Evolutionary conservation across 2,329 filamentous ascomycete species (phyloP), one percentile per base, ranked within the genome.

Genomic region (Thermoascus crustaceus): DNA sequence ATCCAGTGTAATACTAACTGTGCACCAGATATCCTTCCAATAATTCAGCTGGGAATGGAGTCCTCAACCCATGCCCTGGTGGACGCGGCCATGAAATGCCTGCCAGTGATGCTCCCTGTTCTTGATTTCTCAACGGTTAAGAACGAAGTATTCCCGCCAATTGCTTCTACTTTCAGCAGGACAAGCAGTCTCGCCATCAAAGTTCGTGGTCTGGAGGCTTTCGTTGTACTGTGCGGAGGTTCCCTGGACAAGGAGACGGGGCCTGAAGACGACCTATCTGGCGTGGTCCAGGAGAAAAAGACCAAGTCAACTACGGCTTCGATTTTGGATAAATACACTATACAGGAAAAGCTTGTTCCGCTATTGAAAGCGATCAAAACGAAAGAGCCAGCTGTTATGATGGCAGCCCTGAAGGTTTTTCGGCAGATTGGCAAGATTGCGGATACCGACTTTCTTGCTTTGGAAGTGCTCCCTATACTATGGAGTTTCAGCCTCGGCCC

Each of bases 81-180:
- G 0, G 91, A 96, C 61, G 82, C 84, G 3, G 81, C 87, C 2
- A 69, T 98, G 9, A 76, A 82, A 32, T 84, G 81, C 18, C 65
- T 98, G 4, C 81, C 86, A 2, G 71, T 77, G 1, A 76, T 95
- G n/a, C 66, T 96, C 4, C 85, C 87, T 0, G 78, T 91, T 2
- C 76, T 98, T 5, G 91, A 98, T 61, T 96, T 95, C 48, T 93
- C 82, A 47, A 96, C 89, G 0, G 88, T 95, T 51, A 98, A 96
- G 61, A 91, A 94, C 49, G 89, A 96, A 44, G 73, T 98, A 1
- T 98, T 98, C 58, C 91, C 91, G 0, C 80, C 94, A 1, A 84
- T 98, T 44, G 85, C 89, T 1, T 68, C 73, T 6, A 91, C 95
- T 0, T 98, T 98, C 55, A 87, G 82, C 48, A 89, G 84, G 55